phyloP scores from a whole-genome alignment of 768 basidiomycete genomes.

The Hysterangium stoloniferum region DNA sequence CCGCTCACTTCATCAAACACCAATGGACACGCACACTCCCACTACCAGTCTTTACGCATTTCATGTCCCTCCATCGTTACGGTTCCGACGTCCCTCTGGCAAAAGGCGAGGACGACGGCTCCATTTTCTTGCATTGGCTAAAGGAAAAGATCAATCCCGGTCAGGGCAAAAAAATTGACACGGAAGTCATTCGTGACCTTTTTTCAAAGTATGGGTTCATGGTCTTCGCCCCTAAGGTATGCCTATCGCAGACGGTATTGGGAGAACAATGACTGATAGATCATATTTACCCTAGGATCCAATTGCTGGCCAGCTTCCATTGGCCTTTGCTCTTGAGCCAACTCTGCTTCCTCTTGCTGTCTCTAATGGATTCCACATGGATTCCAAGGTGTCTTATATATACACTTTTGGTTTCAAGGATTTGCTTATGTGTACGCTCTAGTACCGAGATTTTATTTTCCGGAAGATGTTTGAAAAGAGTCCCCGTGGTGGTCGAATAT shows the following conservation, averaged over 20 bases:
- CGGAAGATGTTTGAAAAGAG: constrained; percentile 45
- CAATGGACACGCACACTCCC: constrained; percentile 64
- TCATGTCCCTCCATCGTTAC: constrained; percentile 47
- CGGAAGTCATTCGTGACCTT: constrained; percentile 58
- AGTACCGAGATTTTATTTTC: constrained; percentile 85
- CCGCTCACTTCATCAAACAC: constrained; percentile 67
- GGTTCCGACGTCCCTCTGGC: constrained; percentile 5
- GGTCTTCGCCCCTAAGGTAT: constrained; percentile 65
- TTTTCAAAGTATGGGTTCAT: constrained; percentile 76
- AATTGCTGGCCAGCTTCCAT: constrained; percentile 68
- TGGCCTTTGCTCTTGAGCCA: constrained; percentile 71
- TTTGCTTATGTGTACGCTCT: constrained; percentile 5
- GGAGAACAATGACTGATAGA: too few species aligned
- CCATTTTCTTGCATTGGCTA: constrained; percentile 53
- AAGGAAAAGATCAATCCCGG: constrained; percentile 62
- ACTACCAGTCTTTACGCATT: constrained; percentile 53
- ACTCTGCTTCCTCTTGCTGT: constrained; percentile 63
- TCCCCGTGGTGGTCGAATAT: constrained; percentile 37
- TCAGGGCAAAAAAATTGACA: constrained; percentile 48
- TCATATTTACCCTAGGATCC: constrained; percentile 45
- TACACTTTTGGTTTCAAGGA: constrained; percentile 2
- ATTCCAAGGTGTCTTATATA: constrained; percentile 48
- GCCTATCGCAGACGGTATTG: too few species aligned
- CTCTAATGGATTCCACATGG: constrained; percentile 71
- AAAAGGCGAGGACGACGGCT: constrained; percentile 68